These are phyloP conservation scores for Coemansia sp. DNA, from an alignment of 192 early-diverging fungal genomes.

Conservation along the genomic window DNA sequence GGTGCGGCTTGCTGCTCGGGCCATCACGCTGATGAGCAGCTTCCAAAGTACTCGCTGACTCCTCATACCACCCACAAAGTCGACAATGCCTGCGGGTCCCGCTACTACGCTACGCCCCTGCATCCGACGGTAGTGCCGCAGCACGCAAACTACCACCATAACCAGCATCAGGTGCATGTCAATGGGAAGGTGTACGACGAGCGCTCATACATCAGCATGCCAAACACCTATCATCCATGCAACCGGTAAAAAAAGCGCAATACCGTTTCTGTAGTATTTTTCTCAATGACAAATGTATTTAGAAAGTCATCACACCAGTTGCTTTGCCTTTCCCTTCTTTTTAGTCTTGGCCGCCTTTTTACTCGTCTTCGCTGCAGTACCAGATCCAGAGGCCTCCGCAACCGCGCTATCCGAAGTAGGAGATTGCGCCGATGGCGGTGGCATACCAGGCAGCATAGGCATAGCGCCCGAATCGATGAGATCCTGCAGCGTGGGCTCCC, in stretches of 20 bases:
- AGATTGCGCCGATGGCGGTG: constrained; percentile 6
- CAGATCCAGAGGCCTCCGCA: constrained; percentile 1
- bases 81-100: constrained; percentile 21
- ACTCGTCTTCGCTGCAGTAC: too few relatives aligned
- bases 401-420: neutral
- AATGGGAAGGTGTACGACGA: constrained; percentile 16
- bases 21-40: constrained; percentile 9
- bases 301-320: constrained; percentile 6
- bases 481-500: constrained; percentile 45
- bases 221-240: constrained; percentile 29
- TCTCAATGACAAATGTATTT: neutral
- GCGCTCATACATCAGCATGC: constrained; percentile 34
- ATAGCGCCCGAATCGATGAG: constrained; percentile 44
- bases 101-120: constrained; percentile 39
- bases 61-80: constrained; percentile 47
- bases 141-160: neutral
- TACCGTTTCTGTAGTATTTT: neutral
- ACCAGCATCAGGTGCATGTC: neutral
- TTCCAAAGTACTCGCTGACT: constrained; percentile 49
- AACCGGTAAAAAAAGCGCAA: constrained; percentile 15
- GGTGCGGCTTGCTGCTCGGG: neutral
- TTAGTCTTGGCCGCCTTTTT: constrained; percentile 7
- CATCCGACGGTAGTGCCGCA: neutral
- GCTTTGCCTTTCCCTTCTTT: constrained; percentile 46
- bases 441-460: constrained; percentile 39